Evolutionary conservation across 129 eudicot genomes (phyloP).

Genomic region (sunflower (Helianthus annuus)): HanXRQr2.0-SUNRISE NC_035445.2:145287653-145288152

Average conservation of each 20-base stretch:
- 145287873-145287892: not conserved
- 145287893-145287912: not conserved
- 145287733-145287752: no score
- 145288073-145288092: not conserved
- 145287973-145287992: not conserved
- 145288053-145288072: not conserved
- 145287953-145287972: not conserved
- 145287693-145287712: no score
- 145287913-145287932: no score
- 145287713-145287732: no score
- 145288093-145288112: not conserved
- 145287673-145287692: no score
- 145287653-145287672: no score
- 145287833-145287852: not conserved
- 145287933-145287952: not conserved
- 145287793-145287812: no score
- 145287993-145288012: not conserved
- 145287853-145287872: not conserved
- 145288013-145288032: not conserved
- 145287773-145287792: no score
- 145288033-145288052: no score
- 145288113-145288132: not conserved
- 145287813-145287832: not conserved
- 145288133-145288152: constrained; percentile 12
- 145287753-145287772: no score